These are phyloP conservation scores for Monsonia emarginata DNA, from an alignment of 441 rosid genomes.

Conservation along the genomic window DNA sequence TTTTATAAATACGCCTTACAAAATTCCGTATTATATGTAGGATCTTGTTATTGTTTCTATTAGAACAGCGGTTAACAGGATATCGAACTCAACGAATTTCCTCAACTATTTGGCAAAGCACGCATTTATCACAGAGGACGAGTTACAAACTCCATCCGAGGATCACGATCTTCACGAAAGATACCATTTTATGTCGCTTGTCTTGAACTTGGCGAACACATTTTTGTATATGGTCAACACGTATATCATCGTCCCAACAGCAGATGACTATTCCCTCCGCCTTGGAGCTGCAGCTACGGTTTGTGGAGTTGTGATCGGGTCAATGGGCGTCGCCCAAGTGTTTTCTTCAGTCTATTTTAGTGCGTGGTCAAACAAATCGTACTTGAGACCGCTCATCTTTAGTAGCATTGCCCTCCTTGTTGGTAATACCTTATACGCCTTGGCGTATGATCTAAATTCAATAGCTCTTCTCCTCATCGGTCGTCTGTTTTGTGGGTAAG, in stretches of 20 bases:
- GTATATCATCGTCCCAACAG: conserved; percentile 89
- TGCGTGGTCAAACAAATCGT: conserved; percentile 92
- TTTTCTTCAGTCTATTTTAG: conserved; percentile 95
- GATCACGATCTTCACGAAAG: conserved; percentile 51
- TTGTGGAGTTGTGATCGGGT: conserved; percentile 91
- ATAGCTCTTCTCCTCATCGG: conserved; percentile 63
- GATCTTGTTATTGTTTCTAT: conserved; percentile 80
- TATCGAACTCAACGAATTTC: conserved; percentile 70
- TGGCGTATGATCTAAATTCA: conserved; percentile 80
- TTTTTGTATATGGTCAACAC: conserved; percentile 98
- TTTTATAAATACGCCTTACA: too few species aligned
- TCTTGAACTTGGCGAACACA: conserved; percentile 74
- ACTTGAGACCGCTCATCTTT: conserved; percentile 84
- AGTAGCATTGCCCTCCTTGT: conserved; percentile 72
- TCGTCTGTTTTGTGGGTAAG: conserved; percentile 95
- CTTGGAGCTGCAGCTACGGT: conserved; percentile 99
- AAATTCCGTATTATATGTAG: conserved; percentile 43
- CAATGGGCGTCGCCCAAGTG: conserved; percentile 97
- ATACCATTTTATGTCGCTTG: conserved; percentile 75
- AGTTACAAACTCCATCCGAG: conserved; percentile 64
- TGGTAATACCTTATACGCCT: conserved; percentile 79
- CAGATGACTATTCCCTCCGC: conserved; percentile 82
- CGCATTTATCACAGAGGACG: conserved; percentile 95
- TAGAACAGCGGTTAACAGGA: conserved; percentile 76
- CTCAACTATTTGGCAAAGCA: conserved; percentile 88